phyloP scores from a whole-genome alignment of 2,329 filamentous ascomycete genomes.

The Simplicillium sp. region DNA sequence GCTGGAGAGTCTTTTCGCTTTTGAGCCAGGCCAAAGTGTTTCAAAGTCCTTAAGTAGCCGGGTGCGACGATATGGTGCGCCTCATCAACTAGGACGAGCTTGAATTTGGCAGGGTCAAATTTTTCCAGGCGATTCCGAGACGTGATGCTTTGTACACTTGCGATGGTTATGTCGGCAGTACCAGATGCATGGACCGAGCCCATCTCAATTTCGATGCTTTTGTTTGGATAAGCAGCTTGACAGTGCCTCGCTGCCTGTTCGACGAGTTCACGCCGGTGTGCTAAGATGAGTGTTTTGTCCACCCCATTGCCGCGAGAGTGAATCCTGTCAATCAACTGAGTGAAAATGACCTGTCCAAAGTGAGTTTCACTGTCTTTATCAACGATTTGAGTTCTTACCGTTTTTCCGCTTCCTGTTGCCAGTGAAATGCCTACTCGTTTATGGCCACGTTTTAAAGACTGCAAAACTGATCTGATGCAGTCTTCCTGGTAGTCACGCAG shows the following conservation, averaged over 20 bases:
- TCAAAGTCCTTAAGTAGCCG: constrained; percentile 64
- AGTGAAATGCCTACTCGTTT: constrained; percentile 77
- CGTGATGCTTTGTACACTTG: constrained; percentile 76
- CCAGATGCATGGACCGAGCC: constrained; percentile 68
- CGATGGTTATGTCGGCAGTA: constrained; percentile 82
- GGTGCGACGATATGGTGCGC: constrained; percentile 91
- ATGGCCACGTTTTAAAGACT: constrained; percentile 59
- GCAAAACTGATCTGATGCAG: constrained; percentile 74
- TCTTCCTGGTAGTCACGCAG: constrained; percentile 85
- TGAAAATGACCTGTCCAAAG: constrained; percentile 71
- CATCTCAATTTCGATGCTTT: constrained; percentile 87
- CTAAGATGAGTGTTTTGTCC: constrained; percentile 76
- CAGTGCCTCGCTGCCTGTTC: constrained; percentile 91
- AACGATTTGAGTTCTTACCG: constrained; percentile 46
- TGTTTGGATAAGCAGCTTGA: constrained; percentile 65
- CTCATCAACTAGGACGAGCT: constrained; percentile 89
- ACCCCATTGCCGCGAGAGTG: constrained; percentile 35
- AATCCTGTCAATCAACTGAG: constrained; percentile 79
- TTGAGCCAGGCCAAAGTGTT: constrained; percentile 64
- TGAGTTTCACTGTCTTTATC: not conserved
- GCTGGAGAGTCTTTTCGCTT: constrained; percentile 39
- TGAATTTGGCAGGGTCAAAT: constrained; percentile 72
- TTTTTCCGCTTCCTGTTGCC: constrained; percentile 84
- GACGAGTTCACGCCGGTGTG: constrained; percentile 85
- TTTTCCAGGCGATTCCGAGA: constrained; percentile 71